These are phyloP conservation scores for Apophysomyces trapeziformis DNA, from an alignment of 371 early-diverging fungal species.

Conservation along the genomic window DNA sequence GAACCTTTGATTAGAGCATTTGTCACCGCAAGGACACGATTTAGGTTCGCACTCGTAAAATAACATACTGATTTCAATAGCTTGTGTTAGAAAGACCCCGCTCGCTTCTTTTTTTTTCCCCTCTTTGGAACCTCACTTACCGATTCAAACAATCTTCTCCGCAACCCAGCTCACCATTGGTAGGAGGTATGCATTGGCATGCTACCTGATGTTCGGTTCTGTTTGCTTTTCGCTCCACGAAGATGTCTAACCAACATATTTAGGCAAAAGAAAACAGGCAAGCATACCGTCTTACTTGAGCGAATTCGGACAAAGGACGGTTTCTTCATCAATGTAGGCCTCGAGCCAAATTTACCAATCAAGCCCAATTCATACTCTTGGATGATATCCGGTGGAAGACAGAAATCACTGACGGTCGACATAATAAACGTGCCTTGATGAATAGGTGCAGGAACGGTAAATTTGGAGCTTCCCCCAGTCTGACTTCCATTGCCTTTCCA, in stretches of 20 bases:
- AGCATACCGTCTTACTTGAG: slow-evolving; percentile 30
- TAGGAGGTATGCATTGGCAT: slow-evolving; percentile 70
- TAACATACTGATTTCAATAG: slow-evolving; percentile 48
- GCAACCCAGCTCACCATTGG: slow-evolving; percentile 64
- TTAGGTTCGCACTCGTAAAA: slow-evolving; percentile 80
- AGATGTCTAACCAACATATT: slow-evolving; percentile 57
- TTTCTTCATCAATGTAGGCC: slow-evolving; percentile 13
- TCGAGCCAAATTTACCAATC: slow-evolving; percentile 24
- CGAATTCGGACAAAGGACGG: slow-evolving; percentile 39
- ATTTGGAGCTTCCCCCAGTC: slow-evolving; percentile 7
- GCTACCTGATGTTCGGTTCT: slow-evolving; percentile 46
- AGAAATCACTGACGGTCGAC: slow-evolving; percentile 45
- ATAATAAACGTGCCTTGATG: slow-evolving; percentile 54
- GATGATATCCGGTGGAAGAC: slow-evolving; percentile 53
- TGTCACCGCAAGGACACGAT: slow-evolving; percentile 70
- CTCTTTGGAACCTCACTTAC: slow-evolving; percentile 23
- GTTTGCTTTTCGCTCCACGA: slow-evolving; percentile 71
- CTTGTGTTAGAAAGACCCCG: too few species aligned
- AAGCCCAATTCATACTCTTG: slow-evolving; percentile 48
- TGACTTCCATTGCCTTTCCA: slow-evolving; percentile 10
- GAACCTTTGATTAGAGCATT: slow-evolving; percentile 81
- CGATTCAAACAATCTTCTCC: slow-evolving; percentile 80
- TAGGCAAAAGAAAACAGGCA: background rate
- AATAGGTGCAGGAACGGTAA: slow-evolving; percentile 54
- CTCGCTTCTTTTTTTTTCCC: background rate